phyloP scores from a whole-genome alignment of 2,329 filamentous ascomycete species.

The Didymella glomerata region DNA sequence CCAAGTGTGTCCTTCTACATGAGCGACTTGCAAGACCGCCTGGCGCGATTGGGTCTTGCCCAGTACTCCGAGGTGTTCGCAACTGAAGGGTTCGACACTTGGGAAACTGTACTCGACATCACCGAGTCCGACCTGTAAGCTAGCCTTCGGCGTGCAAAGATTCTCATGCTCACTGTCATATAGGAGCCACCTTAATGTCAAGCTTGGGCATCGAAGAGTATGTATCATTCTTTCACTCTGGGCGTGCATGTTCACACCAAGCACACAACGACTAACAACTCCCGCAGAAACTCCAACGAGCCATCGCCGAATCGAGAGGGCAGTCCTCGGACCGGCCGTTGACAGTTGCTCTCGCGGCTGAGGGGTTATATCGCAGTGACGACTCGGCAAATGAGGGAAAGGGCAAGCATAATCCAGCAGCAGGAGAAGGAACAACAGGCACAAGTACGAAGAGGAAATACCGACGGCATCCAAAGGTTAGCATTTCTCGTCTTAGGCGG shows the following conservation, averaged over 20 bases:
- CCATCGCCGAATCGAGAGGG: slow-evolving; percentile 78
- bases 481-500: slow-evolving; percentile 24
- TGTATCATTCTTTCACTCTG: slow-evolving; percentile 40
- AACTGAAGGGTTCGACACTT: slow-evolving; percentile 83
- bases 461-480: slow-evolving; percentile 77
- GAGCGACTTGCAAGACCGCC: slow-evolving; percentile 71
- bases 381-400: slow-evolving; percentile 59
- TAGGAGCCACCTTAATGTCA: slow-evolving; percentile 77
- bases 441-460: slow-evolving; percentile 73
- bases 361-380: slow-evolving; percentile 65
- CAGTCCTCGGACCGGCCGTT: slow-evolving; percentile 50
- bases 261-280: slow-evolving; percentile 15
- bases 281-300: slow-evolving; percentile 78
- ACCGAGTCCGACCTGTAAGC: slow-evolving; percentile 82
- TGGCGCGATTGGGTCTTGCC: slow-evolving; percentile 78
- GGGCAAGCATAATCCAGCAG: slow-evolving; percentile 53
- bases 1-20: slow-evolving; percentile 54
- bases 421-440: slow-evolving; percentile 19
- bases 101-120: slow-evolving; percentile 84
- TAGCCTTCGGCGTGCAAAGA: background rate
- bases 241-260: background rate
- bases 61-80: slow-evolving; percentile 78
- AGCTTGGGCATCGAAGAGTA: slow-evolving; percentile 82
- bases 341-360: slow-evolving; percentile 55
- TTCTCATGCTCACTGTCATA: background rate